These are phyloP conservation scores for Monarda citriodora DNA, from an alignment of 305 asterid genomes.

Conservation along the genomic window DNA sequence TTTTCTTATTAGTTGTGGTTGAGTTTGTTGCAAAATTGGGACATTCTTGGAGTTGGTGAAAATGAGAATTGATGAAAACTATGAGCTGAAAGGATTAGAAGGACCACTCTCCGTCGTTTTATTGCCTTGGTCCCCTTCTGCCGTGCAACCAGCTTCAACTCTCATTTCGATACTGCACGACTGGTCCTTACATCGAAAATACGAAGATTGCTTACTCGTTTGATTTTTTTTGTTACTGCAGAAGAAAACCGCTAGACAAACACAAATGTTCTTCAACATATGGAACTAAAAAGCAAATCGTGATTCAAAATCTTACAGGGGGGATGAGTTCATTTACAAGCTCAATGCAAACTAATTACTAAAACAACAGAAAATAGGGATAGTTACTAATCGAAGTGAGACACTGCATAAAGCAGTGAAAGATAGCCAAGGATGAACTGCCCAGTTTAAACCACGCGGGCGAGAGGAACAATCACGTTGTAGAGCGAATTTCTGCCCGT, in stretches of 20 bases:
- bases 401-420: slow-evolving; percentile 24
- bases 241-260: not conserved
- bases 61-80: slow-evolving; percentile 7
- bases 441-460: slow-evolving; percentile 42
- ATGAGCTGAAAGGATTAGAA: slow-evolving; percentile 13
- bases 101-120: slow-evolving; percentile 21
- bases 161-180: too few relatives aligned
- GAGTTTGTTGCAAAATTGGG: slow-evolving; percentile 10
- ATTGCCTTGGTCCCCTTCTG: slow-evolving; percentile 8
- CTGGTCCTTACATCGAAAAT: too few relatives aligned
- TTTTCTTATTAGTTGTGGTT: not conserved
- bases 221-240: not conserved
- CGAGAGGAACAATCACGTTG: slow-evolving; percentile 20
- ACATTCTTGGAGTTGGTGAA: slow-evolving; percentile 12
- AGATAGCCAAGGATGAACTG: slow-evolving; percentile 90
- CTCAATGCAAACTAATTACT: slow-evolving; percentile 7
- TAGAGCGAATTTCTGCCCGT: slow-evolving; percentile 28
- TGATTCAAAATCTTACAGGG: slow-evolving; percentile 17
- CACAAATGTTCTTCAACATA: slow-evolving; percentile 14
- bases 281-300: slow-evolving; percentile 16
- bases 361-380: slow-evolving; percentile 10
- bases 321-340: slow-evolving; percentile 23
- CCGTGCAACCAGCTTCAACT: not conserved
- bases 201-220: not conserved
- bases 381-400: slow-evolving; percentile 8